Evolutionary conservation across 495 filamentous ascomycete genomes (phyloP), one percentile per base, ranked within the genome.

Genomic region (Tuber calosporum): DNA sequence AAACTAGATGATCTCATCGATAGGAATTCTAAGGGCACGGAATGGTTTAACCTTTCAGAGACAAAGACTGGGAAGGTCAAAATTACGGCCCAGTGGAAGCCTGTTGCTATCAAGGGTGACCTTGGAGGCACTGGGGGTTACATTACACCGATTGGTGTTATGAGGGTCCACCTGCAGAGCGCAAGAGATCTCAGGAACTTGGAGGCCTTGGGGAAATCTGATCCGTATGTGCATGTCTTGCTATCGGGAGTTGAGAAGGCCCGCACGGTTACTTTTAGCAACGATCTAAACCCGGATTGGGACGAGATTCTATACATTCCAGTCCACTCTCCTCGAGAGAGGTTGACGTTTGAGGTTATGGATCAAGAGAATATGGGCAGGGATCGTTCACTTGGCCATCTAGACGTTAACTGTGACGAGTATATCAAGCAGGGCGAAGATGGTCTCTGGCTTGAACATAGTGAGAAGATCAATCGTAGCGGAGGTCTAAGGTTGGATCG

Each of bases 231-330:
- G 37, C 90, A 94, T 26, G 90, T 97, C 13, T 84, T 97, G 66
- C 87, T 97, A 40, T 96, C 93, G 41, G 94, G 95, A 40, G 87
- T 97, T 68, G 90, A 94, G 79, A 96, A 92, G 80, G 94, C 86
- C 30, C 88, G 93, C 70, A 97, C 96, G 1, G 95, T 99, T 67
- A 97, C 95, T 1, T 97, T 94, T 84, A 89, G 93, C 79, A 99
- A 94, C 81, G 97, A 97, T 79, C 88, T 99, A 30, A 92, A 97
- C 79, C 95, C 95, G 3, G 90, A 96, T 42, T 99, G 91, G 91
- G 93, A 99, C 79, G 96, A 99, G 82, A 88, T 98, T 19, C 86
- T 96, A 66, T 99, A 99, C 82, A 87, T 99, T 0, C 94, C 96
- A 0, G 87, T 99, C 72, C 96, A 98, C 82, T 91, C 89, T 17